Percentiles rank a stretch among this genome's conserved stretches.
Evolutionary conservation across 768 basidiomycete genomes (phyloP).

Genomic region (Floccularia luteovirens): DNA sequence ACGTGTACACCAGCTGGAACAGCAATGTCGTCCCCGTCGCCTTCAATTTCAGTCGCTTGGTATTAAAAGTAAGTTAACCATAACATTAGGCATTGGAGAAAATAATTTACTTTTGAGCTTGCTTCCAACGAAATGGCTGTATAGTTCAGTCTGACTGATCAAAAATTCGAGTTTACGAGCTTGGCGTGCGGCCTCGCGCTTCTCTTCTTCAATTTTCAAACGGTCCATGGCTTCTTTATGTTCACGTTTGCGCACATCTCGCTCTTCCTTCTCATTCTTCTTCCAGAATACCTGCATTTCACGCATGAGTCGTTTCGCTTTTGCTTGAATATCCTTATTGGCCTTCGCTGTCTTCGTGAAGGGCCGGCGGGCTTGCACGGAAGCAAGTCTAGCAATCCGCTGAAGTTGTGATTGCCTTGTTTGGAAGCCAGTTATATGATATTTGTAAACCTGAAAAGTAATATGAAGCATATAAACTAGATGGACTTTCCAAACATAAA

Average conservation of each 20-base stretch:
- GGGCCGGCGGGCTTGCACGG: constrained; percentile 73
- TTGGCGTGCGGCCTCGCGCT: constrained; percentile 87
- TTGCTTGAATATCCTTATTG: constrained; percentile 76
- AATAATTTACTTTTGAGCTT: constrained; percentile 72
- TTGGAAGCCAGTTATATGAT: constrained; percentile 58
- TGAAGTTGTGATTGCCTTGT: constrained; percentile 64
- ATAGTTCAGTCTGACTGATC: constrained; percentile 97
- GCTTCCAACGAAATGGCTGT: constrained; percentile 98
- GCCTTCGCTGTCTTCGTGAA: constrained; percentile 69
- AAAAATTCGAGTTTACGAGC: constrained; percentile 96
- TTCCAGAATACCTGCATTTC: constrained; percentile 98
- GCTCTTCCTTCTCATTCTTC: constrained; percentile 95
- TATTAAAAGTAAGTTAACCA: background rate
- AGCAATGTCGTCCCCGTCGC: constrained; percentile 31
- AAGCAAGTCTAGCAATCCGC: constrained; percentile 67
- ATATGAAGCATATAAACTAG: too few relatives aligned
- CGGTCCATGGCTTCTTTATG: constrained; percentile 92
- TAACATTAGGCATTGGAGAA: constrained; percentile 1
- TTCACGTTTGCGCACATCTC: constrained; percentile 86
- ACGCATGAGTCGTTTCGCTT: constrained; percentile 83
- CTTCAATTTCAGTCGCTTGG: constrained; percentile 73
- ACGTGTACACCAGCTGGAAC: constrained; percentile 53
- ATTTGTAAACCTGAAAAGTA: constrained; percentile 64
- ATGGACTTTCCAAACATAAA: too few relatives aligned
- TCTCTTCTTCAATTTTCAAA: constrained; percentile 85